phyloP scores from a whole-genome alignment of 2,329 filamentous ascomycete species.

The Leptographium lundbergii region DNA sequence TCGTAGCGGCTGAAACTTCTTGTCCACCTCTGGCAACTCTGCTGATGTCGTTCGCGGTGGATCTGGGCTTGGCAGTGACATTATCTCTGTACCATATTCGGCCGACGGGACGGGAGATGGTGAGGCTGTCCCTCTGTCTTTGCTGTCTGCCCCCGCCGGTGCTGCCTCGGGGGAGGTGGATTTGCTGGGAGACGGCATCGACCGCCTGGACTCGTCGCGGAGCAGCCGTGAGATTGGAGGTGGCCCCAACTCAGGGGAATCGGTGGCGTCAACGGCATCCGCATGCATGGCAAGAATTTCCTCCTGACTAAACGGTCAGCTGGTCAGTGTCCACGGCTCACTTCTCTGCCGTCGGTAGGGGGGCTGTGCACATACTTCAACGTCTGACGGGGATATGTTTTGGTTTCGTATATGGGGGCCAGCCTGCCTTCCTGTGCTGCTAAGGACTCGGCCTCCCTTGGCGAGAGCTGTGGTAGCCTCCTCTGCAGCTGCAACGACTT shows the following conservation, averaged over 20 bases:
- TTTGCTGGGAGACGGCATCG: constrained; percentile 22
- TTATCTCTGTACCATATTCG: neutral
- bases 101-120: neutral
- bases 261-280: constrained; percentile 33
- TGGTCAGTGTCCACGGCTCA: neutral
- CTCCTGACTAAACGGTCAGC: constrained; percentile 33
- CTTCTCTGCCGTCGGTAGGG: neutral
- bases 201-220: constrained; percentile 1
- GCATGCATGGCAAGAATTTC: constrained; percentile 49
- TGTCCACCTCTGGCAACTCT: neutral
- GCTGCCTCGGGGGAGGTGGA: neutral
- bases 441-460: constrained; percentile 38
- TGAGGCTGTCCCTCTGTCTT: neutral
- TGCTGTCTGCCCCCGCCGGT: neutral
- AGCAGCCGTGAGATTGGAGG: constrained; percentile 43
- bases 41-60: neutral
- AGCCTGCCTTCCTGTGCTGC: constrained; percentile 41
- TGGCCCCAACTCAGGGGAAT: constrained; percentile 58
- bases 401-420: constrained; percentile 58
- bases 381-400: constrained; percentile 52
- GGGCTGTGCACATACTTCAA: constrained; percentile 42
- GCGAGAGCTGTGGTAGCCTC: constrained; percentile 43
- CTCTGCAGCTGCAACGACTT: constrained; percentile 24
- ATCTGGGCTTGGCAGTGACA: neutral
- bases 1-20: neutral